Evolutionary conservation across 2,329 filamentous ascomycete genomes (phyloP), one percentile per base, ranked within the genome.

Genomic region (Scytalidium sp.): DNA sequence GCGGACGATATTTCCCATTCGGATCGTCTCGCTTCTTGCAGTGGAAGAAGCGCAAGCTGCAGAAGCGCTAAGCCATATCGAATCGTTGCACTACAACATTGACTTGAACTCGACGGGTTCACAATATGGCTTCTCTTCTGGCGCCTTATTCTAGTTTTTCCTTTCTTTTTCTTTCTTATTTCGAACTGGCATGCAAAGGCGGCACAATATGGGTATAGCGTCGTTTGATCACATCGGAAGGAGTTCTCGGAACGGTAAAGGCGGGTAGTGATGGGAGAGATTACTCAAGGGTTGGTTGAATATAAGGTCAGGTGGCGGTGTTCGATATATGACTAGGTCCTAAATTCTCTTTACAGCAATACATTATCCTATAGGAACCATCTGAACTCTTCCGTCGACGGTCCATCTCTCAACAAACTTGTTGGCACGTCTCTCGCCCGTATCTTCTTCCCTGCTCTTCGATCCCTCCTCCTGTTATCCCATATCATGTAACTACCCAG

Each of bases 401-500:
- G 80, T 0, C 81, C 81, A 57, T 83, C 78, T 47, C 74, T 69
- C 59, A 85, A 61, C 50, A 74, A 62, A 52, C 78, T 74, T 0
- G 81, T 84, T 0, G 81, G 78, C 3, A 84, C 70, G 59, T 84
- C 80, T 45, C 63, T 52, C 17, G 60, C 57, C 49, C 61, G 52
- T 21, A 65, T 49, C 40, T 59, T 60, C 11, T 52, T 44, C 3
- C 63, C 63, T 20, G 60, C 41, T 45, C 51, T 56, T 19, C 43
- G 50, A 52, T 65, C 58, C 29, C 60, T 52, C 20, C 55, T 55
- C 43, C 55, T 56, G 36, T 64, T 64, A 60, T 88, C 80, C 43
- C 75, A 64, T 17, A 81, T 72, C 85, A 88, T 89, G 58, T 75
- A 88, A 0, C 69, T 50, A 0, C 83, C 84, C 47, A 88, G 60